These are phyloP conservation scores for Tylopilus subfusipes DNA, from an alignment of 768 basidiomycete genomes.

Conservation along the genomic window DNA sequence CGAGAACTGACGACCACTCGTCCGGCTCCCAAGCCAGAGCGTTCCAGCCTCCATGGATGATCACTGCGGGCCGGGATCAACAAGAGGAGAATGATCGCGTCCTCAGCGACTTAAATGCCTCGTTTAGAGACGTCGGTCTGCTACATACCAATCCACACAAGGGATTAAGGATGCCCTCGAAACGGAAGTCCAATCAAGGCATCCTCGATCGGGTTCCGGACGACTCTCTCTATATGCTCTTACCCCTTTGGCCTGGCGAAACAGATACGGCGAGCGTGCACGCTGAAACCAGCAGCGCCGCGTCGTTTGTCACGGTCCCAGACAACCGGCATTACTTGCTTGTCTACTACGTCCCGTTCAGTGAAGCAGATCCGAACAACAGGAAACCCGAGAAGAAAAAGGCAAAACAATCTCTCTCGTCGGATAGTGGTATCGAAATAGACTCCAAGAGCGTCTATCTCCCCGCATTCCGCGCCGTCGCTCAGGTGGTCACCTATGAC, in stretches of 20 bases:
- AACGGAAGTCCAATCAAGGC: constrained; percentile 27
- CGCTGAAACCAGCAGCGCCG: constrained; percentile 20
- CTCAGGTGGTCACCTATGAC: constrained; percentile 66
- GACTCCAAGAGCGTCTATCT: constrained; percentile 52
- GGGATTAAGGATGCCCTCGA: constrained; percentile 18
- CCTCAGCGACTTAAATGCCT: constrained; percentile 65
- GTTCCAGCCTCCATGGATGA: constrained; percentile 59
- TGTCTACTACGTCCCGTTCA: constrained; percentile 71
- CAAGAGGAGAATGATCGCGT: constrained; percentile 68
- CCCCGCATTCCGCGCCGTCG: constrained; percentile 66
- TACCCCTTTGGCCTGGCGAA: constrained; percentile 81
- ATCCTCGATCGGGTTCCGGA: constrained; percentile 61
- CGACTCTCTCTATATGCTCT: constrained; percentile 76
- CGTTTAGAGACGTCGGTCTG: constrained; percentile 78
- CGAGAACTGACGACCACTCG: constrained; percentile 23
- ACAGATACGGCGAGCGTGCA: constrained; percentile 47
- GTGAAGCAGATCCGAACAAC: constrained; percentile 6
- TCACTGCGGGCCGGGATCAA: constrained; percentile 57
- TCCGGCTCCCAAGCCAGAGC: constrained; percentile 29
- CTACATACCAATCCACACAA: constrained; percentile 52
- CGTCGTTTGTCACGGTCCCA: constrained; percentile 39
- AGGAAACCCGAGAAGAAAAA: constrained; percentile 34
- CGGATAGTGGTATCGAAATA: constrained; percentile 23
- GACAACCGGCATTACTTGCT: constrained; percentile 68
- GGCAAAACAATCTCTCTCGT: constrained; percentile 25